Base-by-base conservation (phyloP, 2,329 filamentous ascomycete species). In the Furcasterigmium sp. region DNA sequence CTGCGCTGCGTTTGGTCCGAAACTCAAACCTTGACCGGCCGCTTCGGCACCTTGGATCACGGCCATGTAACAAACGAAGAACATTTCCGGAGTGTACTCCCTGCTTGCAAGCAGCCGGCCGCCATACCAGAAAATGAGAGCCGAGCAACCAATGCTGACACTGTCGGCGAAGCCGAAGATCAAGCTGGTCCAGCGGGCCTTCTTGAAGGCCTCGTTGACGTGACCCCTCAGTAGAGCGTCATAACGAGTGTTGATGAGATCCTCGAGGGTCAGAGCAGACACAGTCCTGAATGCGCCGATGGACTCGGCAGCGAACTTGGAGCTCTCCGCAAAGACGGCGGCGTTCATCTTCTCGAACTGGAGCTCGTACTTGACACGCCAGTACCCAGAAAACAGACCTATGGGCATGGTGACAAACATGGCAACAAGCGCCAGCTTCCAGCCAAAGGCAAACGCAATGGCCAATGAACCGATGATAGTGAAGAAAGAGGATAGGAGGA, bases 211-310 rank as follows among this genome's bases (percentile, higher is more conserved):
- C 3, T 67, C 59, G 2, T 54, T 61, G 13, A 85, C 76, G 53
- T 89, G 85, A 2, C 68, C 59, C 4, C 63, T 59, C 8, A 89
- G 72, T 3, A 88, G 68, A 0, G 48, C 56, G 15, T 76, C 64
- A 53, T 89, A 91, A 26, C 82, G 74, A 3, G 70, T 55, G 34
- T 75, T 70, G 46, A 89, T 86, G 13, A 71, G 67, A 45, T 81
- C 72, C 56, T 90, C 85, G 55, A 90, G 76, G 1, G 82, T 85
- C 15, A 90, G 68, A 1, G 83, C 75, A 0, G 82, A 68, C 5
- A 90, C 85, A 0, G 86, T 90, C 9, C 85, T 74, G 58, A 87
- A 87, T 0, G 85, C 85, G 2, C 80, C 75, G 32, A 90, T 85
- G 4, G 84, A 78, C 58, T 91, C 86, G 1, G 84, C 78, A 0